Percentiles rank a stretch among this genome's conserved stretches.
Conservation (phyloP, 768 basidiomycete genomes). For the Agrocybe pediades region DNA sequence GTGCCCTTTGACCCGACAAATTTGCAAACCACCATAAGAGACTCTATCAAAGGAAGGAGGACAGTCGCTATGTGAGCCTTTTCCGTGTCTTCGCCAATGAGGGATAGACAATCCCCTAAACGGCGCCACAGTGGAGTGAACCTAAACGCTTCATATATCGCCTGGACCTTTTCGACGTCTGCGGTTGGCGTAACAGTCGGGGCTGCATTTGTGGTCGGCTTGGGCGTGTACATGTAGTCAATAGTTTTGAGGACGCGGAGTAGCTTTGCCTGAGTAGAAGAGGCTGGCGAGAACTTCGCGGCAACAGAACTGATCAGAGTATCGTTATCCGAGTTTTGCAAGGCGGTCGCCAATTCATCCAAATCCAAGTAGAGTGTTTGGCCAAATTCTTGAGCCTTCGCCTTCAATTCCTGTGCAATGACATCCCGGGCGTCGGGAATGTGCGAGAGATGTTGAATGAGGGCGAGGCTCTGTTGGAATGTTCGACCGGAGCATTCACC, state of each 20-base stretch:
- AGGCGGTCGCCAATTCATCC: constrained; percentile 66
- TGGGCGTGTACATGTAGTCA: constrained; percentile 91
- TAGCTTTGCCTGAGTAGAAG: constrained; percentile 95
- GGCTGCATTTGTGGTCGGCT: constrained; percentile 32
- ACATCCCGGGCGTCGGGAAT: constrained; percentile 88
- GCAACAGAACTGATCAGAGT: constrained; percentile 69
- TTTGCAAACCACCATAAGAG: constrained; percentile 98
- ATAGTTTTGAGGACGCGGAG: constrained; percentile 95
- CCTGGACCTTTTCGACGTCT: constrained; percentile 80
- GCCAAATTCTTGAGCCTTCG: constrained; percentile 88
- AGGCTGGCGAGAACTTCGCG: constrained; percentile 90
- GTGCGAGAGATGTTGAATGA: constrained; percentile 91
- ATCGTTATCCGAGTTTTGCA: constrained; percentile 59
- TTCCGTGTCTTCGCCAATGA: constrained; percentile 79
- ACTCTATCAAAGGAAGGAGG: constrained; percentile 91
- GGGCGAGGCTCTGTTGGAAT: constrained; percentile 90
- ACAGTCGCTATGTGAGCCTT: constrained; percentile 91
- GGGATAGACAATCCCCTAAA: constrained; percentile 84
- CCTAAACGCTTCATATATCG: constrained; percentile 89
- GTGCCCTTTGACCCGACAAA: constrained; percentile 77
- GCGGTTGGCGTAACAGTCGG: constrained; percentile 36
- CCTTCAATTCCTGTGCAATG: constrained; percentile 84
- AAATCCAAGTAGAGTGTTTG: constrained; percentile 74
- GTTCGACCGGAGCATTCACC: constrained; percentile 96
- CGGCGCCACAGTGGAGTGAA: constrained; percentile 88